Conservation (phyloP, 768 basidiomycete species). For the Boletus insuetus region DNA sequence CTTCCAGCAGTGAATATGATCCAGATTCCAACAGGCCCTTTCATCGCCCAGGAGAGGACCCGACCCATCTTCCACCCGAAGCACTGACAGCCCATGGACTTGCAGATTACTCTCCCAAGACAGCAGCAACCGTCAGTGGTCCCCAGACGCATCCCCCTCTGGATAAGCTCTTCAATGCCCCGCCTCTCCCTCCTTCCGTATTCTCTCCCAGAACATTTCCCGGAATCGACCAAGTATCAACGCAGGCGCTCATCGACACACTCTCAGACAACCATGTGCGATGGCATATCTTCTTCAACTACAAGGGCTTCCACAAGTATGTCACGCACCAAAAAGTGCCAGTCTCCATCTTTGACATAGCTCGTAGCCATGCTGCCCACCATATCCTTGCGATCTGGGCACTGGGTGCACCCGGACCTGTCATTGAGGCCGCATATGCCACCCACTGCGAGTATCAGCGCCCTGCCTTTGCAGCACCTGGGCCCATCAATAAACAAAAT, state of each 20-base stretch:
- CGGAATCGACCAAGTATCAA: slow-evolving; percentile 37
- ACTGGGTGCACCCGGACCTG: slow-evolving; percentile 48
- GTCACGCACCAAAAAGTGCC: not conserved
- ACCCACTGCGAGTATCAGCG: slow-evolving; percentile 39
- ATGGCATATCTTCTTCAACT: slow-evolving; percentile 57
- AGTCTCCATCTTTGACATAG: slow-evolving; percentile 18
- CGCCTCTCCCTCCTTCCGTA: slow-evolving; percentile 27
- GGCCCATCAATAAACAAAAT: slow-evolving; percentile 34
- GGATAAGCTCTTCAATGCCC: slow-evolving; percentile 22
- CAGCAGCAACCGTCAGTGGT: slow-evolving; percentile 10
- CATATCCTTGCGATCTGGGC: slow-evolving; percentile 57
- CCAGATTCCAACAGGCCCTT: slow-evolving; percentile 10
- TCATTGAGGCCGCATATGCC: slow-evolving; percentile 43
- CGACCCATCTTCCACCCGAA: slow-evolving; percentile 17
- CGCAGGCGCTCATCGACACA: slow-evolving; percentile 36
- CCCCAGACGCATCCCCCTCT: slow-evolving; percentile 9
- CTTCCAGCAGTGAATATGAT: slow-evolving; percentile 5
- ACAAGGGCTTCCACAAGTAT: slow-evolving; percentile 33
- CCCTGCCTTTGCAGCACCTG: slow-evolving; percentile 32
- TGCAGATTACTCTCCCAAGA: slow-evolving; percentile 17
- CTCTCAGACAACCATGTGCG: slow-evolving; percentile 51
- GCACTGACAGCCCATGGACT: slow-evolving; percentile 22
- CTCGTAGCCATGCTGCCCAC: slow-evolving; percentile 53
- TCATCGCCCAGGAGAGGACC: slow-evolving; percentile 18
- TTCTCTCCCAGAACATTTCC: slow-evolving; percentile 36